A percentile compares a stretch with the other conserved stretches of the same genome.
Conservation (phyloP, 2,329 filamentous ascomycete species). For the Arthrobotrys iridis region DNA sequence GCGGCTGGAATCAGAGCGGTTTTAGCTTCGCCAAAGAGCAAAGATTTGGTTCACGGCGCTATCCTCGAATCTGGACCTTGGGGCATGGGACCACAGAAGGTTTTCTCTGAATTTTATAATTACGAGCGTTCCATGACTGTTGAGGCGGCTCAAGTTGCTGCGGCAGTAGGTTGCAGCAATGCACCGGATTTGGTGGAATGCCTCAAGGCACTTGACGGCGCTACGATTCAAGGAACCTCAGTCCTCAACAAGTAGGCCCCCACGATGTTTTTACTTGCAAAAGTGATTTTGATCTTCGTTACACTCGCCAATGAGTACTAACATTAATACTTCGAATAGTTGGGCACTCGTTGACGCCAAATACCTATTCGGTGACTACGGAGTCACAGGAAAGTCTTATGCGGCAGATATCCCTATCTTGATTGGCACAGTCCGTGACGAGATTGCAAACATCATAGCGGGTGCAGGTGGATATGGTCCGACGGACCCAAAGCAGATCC, state of each 20-base stretch:
- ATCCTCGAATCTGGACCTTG: too few relatives aligned
- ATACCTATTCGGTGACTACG: constrained; percentile 56
- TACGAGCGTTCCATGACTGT: too few relatives aligned
- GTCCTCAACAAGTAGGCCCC: too few relatives aligned
- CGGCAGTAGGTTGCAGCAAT: neutral
- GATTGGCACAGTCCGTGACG: constrained; percentile 61
- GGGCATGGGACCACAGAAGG: too few relatives aligned
- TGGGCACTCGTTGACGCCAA: constrained; percentile 58
- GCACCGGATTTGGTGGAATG: constrained; percentile 4
- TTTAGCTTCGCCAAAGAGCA: too few relatives aligned
- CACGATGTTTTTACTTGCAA: too few relatives aligned
- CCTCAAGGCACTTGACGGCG: constrained; percentile 1
- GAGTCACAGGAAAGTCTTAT: too few relatives aligned
- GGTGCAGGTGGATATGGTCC: constrained; percentile 58
- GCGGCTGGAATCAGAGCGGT: constrained; percentile 62
- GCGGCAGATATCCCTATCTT: constrained; percentile 60
- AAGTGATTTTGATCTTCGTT: neutral
- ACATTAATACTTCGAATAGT: neutral
- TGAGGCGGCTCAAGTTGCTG: neutral
- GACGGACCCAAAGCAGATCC: too few relatives aligned
- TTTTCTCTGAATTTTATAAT: too few relatives aligned
- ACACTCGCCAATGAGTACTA: neutral
- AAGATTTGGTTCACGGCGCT: too few relatives aligned
- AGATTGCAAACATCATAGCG: constrained; percentile 61
- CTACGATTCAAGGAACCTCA: too few relatives aligned